Evolutionary conservation across 2,329 filamentous ascomycete genomes (phyloP).

Genomic region (Trichoderma brevicompactum): DNA sequence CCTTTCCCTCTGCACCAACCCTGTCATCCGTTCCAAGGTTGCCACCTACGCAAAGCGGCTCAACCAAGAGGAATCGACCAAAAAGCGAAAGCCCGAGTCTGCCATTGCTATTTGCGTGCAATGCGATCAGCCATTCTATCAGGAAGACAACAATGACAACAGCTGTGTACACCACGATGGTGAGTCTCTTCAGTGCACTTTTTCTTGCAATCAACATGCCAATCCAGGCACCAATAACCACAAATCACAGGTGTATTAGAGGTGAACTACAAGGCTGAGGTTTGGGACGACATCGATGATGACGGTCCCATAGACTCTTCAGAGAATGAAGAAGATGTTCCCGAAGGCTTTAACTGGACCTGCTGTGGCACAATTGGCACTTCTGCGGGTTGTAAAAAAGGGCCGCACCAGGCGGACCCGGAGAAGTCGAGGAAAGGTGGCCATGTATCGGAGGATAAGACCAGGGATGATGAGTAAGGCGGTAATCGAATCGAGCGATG

Average conservation of each 20-base stretch:
- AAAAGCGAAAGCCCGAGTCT: not conserved
- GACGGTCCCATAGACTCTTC: conserved; percentile 6
- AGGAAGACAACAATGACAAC: conserved; percentile 1
- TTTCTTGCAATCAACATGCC: not conserved
- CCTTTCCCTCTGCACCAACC: conserved; percentile 5
- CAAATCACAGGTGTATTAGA: not conserved
- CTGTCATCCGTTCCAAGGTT: not conserved
- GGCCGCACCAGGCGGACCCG: conserved; percentile 7
- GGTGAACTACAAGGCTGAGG: conserved; percentile 1
- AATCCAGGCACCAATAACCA: not conserved
- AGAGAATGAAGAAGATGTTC: conserved; percentile 5
- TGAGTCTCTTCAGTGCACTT: not conserved
- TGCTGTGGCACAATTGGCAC: conserved; percentile 10
- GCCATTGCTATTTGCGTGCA: conserved; percentile 18
- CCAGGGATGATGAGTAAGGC: not conserved
- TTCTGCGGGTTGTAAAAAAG: conserved; percentile 1
- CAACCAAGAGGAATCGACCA: not conserved
- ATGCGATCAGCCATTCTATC: conserved; percentile 9
- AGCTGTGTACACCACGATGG: conserved; percentile 5
- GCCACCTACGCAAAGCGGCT: conserved; percentile 1
- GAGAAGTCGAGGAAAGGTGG: not conserved
- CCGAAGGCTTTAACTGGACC: conserved; percentile 12
- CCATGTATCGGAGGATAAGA: not conserved
- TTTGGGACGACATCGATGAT: not conserved
- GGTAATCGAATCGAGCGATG: not conserved